phyloP scores from a whole-genome alignment of 768 basidiomycete genomes.

The Lactifluus subvellereus region DNA sequence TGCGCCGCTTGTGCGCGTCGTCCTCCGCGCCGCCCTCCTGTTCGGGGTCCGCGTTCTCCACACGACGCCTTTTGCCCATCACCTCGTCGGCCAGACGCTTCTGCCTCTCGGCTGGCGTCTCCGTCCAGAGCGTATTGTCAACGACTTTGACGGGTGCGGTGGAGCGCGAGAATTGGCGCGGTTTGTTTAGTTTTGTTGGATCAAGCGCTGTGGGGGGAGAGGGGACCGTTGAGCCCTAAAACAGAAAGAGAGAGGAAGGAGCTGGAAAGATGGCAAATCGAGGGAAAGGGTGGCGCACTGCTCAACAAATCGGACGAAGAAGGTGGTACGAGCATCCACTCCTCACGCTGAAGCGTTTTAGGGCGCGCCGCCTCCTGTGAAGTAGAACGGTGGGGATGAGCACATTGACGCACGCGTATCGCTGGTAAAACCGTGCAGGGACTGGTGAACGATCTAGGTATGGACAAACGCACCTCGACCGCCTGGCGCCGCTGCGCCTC shows the following conservation, averaged over 20 bases:
- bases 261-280: background rate
- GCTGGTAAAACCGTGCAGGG: background rate
- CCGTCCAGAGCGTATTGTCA: constrained; percentile 86
- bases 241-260: too few species aligned
- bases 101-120: constrained; percentile 90
- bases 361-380: constrained; percentile 68
- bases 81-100: constrained; percentile 92
- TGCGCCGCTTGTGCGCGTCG: constrained; percentile 50
- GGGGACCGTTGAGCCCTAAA: background rate
- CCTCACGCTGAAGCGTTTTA: constrained; percentile 76
- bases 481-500: constrained; percentile 73
- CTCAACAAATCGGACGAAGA: constrained; percentile 70
- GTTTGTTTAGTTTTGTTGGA: constrained; percentile 68
- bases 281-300: constrained; percentile 38
- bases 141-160: constrained; percentile 34
- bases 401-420: background rate
- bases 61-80: constrained; percentile 80
- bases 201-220: constrained; percentile 58
- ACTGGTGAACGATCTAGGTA: background rate
- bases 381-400: background rate
- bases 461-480: constrained; percentile 45
- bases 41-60: constrained; percentile 45
- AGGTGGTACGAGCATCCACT: constrained; percentile 98
- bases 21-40: constrained; percentile 33
- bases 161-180: constrained; percentile 72